Evolutionary conservation across 129 eudicot species (phyloP).

Genomic region (Solidago caesia): DNA sequence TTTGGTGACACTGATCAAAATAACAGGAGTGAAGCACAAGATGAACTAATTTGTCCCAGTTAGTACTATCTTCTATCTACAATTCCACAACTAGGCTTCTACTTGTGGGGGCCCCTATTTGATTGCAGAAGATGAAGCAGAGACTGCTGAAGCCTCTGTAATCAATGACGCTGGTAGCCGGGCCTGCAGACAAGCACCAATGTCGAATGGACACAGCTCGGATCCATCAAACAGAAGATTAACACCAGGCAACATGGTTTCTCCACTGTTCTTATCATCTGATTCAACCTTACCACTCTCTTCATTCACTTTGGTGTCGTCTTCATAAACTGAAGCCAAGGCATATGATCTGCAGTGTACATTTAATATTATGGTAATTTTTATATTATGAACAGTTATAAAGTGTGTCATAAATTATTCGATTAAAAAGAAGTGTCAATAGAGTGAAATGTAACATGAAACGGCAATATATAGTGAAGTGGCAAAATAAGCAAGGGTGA

Average conservation of each 20-base stretch:
- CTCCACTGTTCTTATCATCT: constrained; percentile 78
- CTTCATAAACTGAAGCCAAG: constrained; percentile 66
- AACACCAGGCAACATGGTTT: constrained; percentile 81
- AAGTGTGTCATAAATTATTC: too few relatives aligned
- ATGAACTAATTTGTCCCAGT: constrained; percentile 22
- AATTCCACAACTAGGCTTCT: constrained; percentile 5
- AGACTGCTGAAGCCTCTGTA: constrained; percentile 84
- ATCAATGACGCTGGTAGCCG: constrained; percentile 87
- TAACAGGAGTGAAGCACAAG: constrained; percentile 15
- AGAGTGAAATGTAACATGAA: too few relatives aligned
- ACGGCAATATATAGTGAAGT: too few relatives aligned
- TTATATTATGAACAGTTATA: background rate
- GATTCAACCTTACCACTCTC: constrained; percentile 52
- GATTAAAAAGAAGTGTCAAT: too few relatives aligned
- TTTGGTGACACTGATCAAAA: constrained; percentile 2
- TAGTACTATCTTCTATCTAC: constrained; percentile 24
- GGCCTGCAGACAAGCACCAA: constrained; percentile 97
- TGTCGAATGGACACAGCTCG: constrained; percentile 87
- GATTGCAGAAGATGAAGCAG: constrained; percentile 44
- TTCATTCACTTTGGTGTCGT: constrained; percentile 50
- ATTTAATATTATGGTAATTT: constrained; percentile 15
- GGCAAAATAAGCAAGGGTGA: background rate
- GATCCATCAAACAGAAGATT: constrained; percentile 91
- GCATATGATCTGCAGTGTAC: constrained; percentile 80
- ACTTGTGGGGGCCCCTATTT: constrained; percentile 32